Conservation (phyloP, 192 early-diverging fungal genomes). For the Backusella tuberculispora region DNA sequence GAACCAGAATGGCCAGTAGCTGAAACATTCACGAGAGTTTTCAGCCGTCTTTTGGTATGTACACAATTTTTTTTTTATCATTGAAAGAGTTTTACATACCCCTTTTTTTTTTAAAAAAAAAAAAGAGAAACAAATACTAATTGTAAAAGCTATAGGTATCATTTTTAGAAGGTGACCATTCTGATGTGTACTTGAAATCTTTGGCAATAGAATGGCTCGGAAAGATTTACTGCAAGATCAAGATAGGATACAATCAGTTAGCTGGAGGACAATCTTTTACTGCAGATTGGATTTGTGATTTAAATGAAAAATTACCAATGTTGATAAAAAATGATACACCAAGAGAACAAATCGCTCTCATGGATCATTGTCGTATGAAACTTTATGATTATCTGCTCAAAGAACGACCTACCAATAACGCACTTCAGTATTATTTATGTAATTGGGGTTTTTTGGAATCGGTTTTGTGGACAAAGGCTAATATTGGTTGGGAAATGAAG, state of each 20-base stretch:
- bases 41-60: slow-evolving; percentile 70
- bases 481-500: slow-evolving; percentile 15
- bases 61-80: background rate
- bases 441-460: slow-evolving; percentile 45
- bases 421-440: slow-evolving; percentile 34
- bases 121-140: slow-evolving; percentile 9
- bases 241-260: slow-evolving; percentile 9
- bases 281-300: slow-evolving; percentile 32
- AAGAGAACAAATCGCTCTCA: background rate
- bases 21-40: slow-evolving; percentile 68
- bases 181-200: slow-evolving; percentile 55
- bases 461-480: slow-evolving; percentile 17
- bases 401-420: background rate
- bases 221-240: slow-evolving; percentile 51
- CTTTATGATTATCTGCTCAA: slow-evolving; percentile 6
- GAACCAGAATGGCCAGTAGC: slow-evolving; percentile 93
- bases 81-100: background rate
- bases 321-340: slow-evolving; percentile 7
- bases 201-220: slow-evolving; percentile 71
- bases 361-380: slow-evolving; percentile 26
- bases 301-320: slow-evolving; percentile 20
- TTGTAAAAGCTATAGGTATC: slow-evolving; percentile 43
- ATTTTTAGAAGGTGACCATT: slow-evolving; percentile 63
- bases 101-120: background rate
- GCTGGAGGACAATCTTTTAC: slow-evolving; percentile 11